Evolutionary conservation across 352 stramenopile genomes (phyloP).

Genomic region (Globisporangium sylvaticum): DNA sequence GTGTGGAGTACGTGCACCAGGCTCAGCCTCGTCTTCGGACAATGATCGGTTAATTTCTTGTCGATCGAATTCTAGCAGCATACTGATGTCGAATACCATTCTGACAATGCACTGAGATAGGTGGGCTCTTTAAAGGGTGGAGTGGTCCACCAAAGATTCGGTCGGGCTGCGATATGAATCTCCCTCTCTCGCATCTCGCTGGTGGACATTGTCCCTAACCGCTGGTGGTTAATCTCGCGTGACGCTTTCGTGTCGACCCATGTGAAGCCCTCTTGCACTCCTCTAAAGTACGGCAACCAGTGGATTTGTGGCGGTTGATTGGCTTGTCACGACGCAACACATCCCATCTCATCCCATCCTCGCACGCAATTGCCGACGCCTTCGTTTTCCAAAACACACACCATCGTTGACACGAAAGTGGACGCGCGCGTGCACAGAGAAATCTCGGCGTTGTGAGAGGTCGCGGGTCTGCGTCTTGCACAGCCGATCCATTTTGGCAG

Average conservation of each 20-base stretch:
- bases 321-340: slow-evolving; percentile 4
- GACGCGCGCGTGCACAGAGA: neutral
- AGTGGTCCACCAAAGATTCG: slow-evolving; percentile 4
- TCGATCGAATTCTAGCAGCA: no score
- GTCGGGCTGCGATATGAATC: slow-evolving; percentile 6
- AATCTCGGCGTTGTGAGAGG: no score
- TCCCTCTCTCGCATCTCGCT: neutral
- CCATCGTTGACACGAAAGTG: slow-evolving; percentile 1
- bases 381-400: neutral
- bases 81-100: no score
- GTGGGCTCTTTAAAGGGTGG: no score
- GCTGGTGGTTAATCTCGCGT: neutral
- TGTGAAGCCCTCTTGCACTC: neutral
- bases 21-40: no score
- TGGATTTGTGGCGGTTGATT: neutral
- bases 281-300: neutral
- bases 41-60: no score
- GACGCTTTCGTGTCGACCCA: slow-evolving; percentile 12
- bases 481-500: neutral
- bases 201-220: neutral
- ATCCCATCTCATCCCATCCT: neutral
- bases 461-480: neutral
- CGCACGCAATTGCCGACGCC: neutral
- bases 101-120: no score
- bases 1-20: no score